Conservation (phyloP, 768 basidiomycete genomes). For the Boletus reticuloceps region DNA sequence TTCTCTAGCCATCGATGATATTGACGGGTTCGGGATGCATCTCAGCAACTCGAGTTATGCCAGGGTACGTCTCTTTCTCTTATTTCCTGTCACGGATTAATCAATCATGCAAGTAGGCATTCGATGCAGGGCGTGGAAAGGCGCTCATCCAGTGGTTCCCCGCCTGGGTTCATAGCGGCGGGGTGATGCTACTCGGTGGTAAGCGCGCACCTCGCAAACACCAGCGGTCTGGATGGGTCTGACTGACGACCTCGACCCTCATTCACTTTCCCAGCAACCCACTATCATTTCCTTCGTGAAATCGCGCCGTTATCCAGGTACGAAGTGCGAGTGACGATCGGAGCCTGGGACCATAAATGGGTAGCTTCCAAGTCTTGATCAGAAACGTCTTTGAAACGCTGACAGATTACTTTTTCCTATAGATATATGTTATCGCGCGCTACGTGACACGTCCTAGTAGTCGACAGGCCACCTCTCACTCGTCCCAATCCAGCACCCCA, state of each 20-base stretch:
- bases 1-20: slow-evolving; percentile 61
- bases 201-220: background rate
- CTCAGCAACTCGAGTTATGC: slow-evolving; percentile 82
- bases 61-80: slow-evolving; percentile 43
- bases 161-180: slow-evolving; percentile 54
- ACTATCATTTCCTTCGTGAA: slow-evolving; percentile 68
- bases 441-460: slow-evolving; percentile 54
- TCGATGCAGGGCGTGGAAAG: slow-evolving; percentile 50
- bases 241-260: background rate
- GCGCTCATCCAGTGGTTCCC: slow-evolving; percentile 51
- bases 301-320: slow-evolving; percentile 62
- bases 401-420: background rate
- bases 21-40: slow-evolving; percentile 64
- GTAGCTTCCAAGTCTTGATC: slow-evolving; percentile 30
- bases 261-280: slow-evolving; percentile 44
- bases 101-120: slow-evolving; percentile 26
- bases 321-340: slow-evolving; percentile 57
- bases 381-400: background rate
- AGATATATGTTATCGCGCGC: slow-evolving; percentile 65
- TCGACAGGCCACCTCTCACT: background rate
- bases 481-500: slow-evolving; percentile 29
- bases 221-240: background rate
- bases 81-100: background rate
- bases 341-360: slow-evolving; percentile 79
- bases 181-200: slow-evolving; percentile 58